phyloP scores from a whole-genome alignment of 495 filamentous ascomycete genomes.

The Talaromyces stipitatus region DNA sequence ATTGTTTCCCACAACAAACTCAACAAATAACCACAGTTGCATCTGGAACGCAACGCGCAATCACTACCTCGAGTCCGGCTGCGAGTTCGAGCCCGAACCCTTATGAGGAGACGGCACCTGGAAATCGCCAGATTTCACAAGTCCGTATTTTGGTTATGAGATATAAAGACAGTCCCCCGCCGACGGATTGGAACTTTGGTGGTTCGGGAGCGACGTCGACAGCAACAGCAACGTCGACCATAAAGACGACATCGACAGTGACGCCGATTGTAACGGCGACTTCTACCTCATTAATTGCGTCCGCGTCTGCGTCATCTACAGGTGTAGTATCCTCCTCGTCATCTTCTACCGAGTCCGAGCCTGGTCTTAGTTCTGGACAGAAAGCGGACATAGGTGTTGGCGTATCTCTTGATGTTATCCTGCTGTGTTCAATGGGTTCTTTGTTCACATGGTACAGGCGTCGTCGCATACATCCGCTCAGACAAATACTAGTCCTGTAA shows the following conservation, averaged over 20 bases:
- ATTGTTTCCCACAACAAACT: constrained; percentile 1
- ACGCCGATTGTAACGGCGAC: too few relatives aligned
- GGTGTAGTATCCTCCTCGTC: too few relatives aligned
- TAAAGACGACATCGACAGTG: too few relatives aligned
- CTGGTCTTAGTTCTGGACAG: background rate
- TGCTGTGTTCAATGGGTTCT: background rate
- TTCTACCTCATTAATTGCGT: too few relatives aligned
- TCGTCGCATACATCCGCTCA: too few relatives aligned
- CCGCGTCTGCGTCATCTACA: background rate
- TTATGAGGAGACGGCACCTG: background rate
- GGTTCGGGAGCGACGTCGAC: background rate
- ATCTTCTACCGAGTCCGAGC: too few relatives aligned
- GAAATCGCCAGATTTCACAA: constrained; percentile 9
- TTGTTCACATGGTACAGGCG: background rate
- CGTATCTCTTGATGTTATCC: background rate
- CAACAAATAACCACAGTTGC: constrained; percentile 8
- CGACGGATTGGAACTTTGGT: constrained; percentile 11
- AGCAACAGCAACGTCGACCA: too few relatives aligned
- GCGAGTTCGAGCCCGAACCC: constrained; percentile 9
- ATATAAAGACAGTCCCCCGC: constrained; percentile 9
- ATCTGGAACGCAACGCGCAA: constrained; percentile 12
- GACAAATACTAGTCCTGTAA: background rate
- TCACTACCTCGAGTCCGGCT: constrained; percentile 11
- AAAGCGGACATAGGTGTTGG: background rate
- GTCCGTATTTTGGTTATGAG: constrained; percentile 8